Conservation (phyloP, 805 yeast genomes). For the Saturnispora mendoncae region DNA sequence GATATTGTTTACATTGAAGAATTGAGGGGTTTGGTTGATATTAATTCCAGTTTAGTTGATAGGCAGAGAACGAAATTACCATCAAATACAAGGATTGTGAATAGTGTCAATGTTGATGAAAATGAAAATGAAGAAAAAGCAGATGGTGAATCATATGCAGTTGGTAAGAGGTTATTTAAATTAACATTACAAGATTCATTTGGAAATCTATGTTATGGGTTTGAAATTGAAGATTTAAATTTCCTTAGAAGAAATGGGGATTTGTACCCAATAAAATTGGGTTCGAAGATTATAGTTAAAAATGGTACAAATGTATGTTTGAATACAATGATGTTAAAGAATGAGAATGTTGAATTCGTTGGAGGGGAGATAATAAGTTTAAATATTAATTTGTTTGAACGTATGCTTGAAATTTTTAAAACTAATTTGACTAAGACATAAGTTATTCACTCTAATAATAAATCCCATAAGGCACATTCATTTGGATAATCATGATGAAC, state of each 20-base stretch:
- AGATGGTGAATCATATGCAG: slow-evolving; percentile 2
- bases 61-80: slow-evolving; percentile 29
- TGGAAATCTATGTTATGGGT: slow-evolving; percentile 47
- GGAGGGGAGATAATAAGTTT: slow-evolving; percentile 26
- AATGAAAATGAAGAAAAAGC: background rate
- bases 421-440: slow-evolving; percentile 20
- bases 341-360: slow-evolving; percentile 17
- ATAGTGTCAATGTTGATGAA: slow-evolving; percentile 41
- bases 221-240: slow-evolving; percentile 45
- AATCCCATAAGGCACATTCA: slow-evolving; percentile 70
- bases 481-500: slow-evolving; percentile 77
- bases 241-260: slow-evolving; percentile 31
- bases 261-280: slow-evolving; percentile 38
- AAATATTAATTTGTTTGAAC: slow-evolving; percentile 22
- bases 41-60: slow-evolving; percentile 53
- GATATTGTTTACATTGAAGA: slow-evolving; percentile 46
- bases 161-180: slow-evolving; percentile 33
- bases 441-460: slow-evolving; percentile 30
- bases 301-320: slow-evolving; percentile 39
- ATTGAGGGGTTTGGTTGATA: slow-evolving; percentile 42
- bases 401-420: slow-evolving; percentile 33
- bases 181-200: slow-evolving; percentile 46
- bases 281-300: slow-evolving; percentile 47
- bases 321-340: slow-evolving; percentile 35
- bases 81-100: slow-evolving; percentile 28